phyloP scores from a whole-genome alignment of 1,284 basidiomycete species.

The Irpex lacteus region DNA sequence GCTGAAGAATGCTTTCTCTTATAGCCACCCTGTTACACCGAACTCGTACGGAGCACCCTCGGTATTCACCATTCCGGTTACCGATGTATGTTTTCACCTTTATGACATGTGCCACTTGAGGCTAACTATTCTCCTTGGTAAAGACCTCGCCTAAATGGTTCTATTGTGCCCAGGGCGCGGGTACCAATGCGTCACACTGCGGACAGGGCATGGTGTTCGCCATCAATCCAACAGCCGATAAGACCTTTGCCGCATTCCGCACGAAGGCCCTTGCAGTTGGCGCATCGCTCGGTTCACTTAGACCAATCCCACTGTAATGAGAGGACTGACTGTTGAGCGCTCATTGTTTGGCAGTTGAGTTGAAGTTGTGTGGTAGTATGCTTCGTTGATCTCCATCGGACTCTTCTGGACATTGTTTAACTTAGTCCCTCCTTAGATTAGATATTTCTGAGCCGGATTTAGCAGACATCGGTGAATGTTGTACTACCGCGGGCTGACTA shows the following conservation, averaged over 20 bases:
- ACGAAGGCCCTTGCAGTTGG: conserved; percentile 7
- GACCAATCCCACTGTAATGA: not conserved
- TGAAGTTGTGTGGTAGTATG: no score
- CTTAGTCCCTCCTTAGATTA: no score
- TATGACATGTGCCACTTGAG: not conserved
- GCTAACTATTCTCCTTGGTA: not conserved
- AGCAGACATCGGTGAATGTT: no score
- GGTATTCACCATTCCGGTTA: conserved; percentile 46
- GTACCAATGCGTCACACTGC: conserved; percentile 9
- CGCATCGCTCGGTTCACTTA: not conserved
- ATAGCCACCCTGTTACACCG: conserved; percentile 41
- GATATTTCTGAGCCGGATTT: no score
- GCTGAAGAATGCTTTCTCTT: conserved; percentile 23
- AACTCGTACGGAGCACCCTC: conserved; percentile 40
- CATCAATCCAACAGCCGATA: conserved; percentile 2
- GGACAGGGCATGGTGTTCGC: conserved; percentile 12
- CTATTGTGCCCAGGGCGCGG: conserved; percentile 10
- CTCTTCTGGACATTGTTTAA: no score
- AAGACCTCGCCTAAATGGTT: conserved; percentile 19
- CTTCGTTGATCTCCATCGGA: no score
- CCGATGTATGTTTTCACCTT: conserved; percentile 35
- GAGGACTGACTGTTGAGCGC: no score
- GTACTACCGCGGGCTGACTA: no score
- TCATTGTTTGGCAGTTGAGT: no score
- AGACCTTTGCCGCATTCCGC: conserved; percentile 1